phyloP scores from a whole-genome alignment of 164 flowering plant species.

The Cinnamomum micranthum region DNA sequence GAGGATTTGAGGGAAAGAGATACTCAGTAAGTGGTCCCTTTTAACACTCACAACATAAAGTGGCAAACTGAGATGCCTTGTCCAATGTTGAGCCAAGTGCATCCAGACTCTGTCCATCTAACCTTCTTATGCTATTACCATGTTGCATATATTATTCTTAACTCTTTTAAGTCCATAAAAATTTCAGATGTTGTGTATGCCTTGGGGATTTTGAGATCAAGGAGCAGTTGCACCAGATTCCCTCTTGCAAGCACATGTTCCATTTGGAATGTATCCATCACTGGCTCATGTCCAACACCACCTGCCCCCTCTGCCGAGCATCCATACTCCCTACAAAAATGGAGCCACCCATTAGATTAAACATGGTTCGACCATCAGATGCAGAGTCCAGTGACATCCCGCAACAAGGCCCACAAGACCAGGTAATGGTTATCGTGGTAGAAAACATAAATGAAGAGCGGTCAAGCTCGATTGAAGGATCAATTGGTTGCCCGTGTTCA shows the following conservation, averaged over 20 bases:
- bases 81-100: neutral
- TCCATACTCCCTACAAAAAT: slow-evolving; percentile 13
- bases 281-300: slow-evolving; percentile 65
- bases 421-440: neutral
- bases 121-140: neutral
- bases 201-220: slow-evolving; percentile 74
- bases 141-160: neutral
- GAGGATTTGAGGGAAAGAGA: slow-evolving; percentile 40
- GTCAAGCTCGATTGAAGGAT: neutral
- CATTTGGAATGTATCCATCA: slow-evolving; percentile 69
- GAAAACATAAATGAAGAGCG: neutral
- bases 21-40: slow-evolving; percentile 50
- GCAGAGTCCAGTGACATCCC: neutral
- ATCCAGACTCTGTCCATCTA: neutral
- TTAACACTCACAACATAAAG: neutral
- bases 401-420: neutral
- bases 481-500: neutral
- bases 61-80: neutral
- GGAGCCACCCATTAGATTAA: neutral
- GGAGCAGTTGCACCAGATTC: slow-evolving; percentile 66
- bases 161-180: neutral
- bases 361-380: neutral
- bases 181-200: slow-evolving; percentile 76
- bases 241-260: slow-evolving; percentile 73
- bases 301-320: slow-evolving; percentile 84